Evolutionary conservation across 2,329 filamentous ascomycete genomes (phyloP).

Genomic region (Diaporthe vexans): DNA sequence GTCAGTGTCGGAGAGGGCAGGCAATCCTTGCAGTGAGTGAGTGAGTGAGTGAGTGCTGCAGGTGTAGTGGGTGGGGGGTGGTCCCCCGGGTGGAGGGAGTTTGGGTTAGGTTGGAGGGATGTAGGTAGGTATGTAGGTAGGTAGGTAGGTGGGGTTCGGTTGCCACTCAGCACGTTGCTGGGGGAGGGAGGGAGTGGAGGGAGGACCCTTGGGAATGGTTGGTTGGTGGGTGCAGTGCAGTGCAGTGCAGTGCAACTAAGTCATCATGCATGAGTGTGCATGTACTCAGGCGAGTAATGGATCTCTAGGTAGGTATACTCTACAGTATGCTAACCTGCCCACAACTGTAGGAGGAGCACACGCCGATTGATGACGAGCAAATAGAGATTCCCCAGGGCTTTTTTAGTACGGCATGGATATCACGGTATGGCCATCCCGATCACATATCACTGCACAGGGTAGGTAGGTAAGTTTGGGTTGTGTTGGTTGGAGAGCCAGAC

Average conservation of each 20-base stretch:
- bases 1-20: too few relatives aligned
- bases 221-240: not conserved
- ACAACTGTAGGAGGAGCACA: not conserved
- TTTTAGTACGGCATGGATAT: constrained; percentile 20
- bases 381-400: not conserved
- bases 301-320: not conserved
- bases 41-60: too few relatives aligned
- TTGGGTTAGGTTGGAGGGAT: too few relatives aligned
- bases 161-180: not conserved
- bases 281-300: not conserved
- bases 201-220: too few relatives aligned
- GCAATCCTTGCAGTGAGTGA: too few relatives aligned
- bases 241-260: too few relatives aligned
- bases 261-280: not conserved
- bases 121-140: too few relatives aligned
- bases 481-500: not conserved
- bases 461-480: not conserved
- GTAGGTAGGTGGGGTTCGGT: not conserved
- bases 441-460: constrained; percentile 25
- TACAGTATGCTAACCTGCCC: not conserved
- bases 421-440: constrained; percentile 38
- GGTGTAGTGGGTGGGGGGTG: too few relatives aligned
- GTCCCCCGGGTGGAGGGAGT: too few relatives aligned
- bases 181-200: too few relatives aligned
- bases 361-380: not conserved